Base-by-base conservation (phyloP, 495 filamentous ascomycete species). In the Pyrenula aspistea region DNA sequence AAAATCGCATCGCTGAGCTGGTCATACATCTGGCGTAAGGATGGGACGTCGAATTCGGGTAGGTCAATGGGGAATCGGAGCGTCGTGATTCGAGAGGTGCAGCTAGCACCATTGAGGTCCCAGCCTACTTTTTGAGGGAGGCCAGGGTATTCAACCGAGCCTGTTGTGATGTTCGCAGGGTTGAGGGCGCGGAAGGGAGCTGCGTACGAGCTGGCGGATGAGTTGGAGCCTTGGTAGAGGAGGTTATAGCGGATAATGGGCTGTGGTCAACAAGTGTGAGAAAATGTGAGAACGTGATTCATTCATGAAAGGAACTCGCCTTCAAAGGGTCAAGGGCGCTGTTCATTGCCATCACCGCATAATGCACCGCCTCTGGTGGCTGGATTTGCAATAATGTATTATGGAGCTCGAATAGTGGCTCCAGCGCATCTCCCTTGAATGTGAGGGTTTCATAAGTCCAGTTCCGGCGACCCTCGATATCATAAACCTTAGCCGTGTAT, bases 1-100 rank as follows among this genome's bases (percentile, higher is more conserved):
- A 20, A 83, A 63, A 60, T 83, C 73, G 60, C 69, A 10, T 56
- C 48, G 19, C 59, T 55, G 52, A 57, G 62, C 0, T 56, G 49
- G 10, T 63, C 54, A 25, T 59, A 67, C 4, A 63, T 53, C 19
- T 48, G 24, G 12, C 62, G 57, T 25, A 55, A 60, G n/a, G 63
- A 57, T 0, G 56, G 15, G 31, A 60, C 21, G 23, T 70, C 57
- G 51, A 61, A 64, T 0, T 36, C 48, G 22, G 57, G 47, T 12
- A 67, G 52, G 25, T 56, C 56, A 22, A 63, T 56, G 1, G 66
- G 65, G 55, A 62, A 70, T 0, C 56, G 55, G 10, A 55, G n/a
- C n/a, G n/a, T n/a, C 48, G 22, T 60, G 58, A 49, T 25, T 57
- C n/a, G n/a, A n/a, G 8, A 19, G 20, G 2, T 52, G 59, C 15